These are phyloP conservation scores for Termitomyces sp. DNA, from an alignment of 768 basidiomycete genomes.

Conservation along the genomic window DNA sequence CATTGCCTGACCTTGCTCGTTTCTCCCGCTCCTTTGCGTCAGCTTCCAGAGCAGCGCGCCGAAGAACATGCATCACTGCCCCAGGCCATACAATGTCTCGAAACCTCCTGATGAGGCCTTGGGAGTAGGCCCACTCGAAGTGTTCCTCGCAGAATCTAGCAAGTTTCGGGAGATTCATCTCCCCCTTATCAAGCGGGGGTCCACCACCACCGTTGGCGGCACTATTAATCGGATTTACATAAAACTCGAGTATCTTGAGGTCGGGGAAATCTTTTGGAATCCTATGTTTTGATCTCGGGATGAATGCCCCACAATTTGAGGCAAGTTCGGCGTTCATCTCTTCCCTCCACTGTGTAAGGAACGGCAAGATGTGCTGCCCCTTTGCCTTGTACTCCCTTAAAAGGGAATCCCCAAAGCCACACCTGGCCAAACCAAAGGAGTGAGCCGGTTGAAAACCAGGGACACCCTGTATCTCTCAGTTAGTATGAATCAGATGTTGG, in stretches of 20 bases:
- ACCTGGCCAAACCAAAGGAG: slow-evolving; percentile 56
- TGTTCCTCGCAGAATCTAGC: slow-evolving; percentile 62
- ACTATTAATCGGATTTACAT: slow-evolving; percentile 29
- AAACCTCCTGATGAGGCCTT: background rate
- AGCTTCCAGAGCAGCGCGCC: slow-evolving; percentile 40
- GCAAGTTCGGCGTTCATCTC: slow-evolving; percentile 41
- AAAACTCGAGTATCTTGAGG: slow-evolving; percentile 50
- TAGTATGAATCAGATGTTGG: background rate
- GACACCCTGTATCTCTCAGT: slow-evolving; percentile 18
- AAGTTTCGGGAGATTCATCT: slow-evolving; percentile 46
- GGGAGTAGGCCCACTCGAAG: slow-evolving; percentile 54
- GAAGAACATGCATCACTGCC: slow-evolving; percentile 44
- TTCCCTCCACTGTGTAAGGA: slow-evolving; percentile 44
- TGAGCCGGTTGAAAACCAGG: slow-evolving; percentile 45
- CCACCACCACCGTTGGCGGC: slow-evolving; percentile 26
- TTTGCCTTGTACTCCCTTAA: slow-evolving; percentile 26
- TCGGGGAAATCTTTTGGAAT: slow-evolving; percentile 51
- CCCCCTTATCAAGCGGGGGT: slow-evolving; percentile 23
- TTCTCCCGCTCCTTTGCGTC: slow-evolving; percentile 26
- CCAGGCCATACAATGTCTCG: background rate
- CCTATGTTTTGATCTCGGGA: slow-evolving; percentile 23
- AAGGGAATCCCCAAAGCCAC: slow-evolving; percentile 56
- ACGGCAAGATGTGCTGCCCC: slow-evolving; percentile 30
- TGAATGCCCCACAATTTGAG: slow-evolving; percentile 39
- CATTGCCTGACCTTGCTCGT: slow-evolving; percentile 12